A percentile compares a stretch with the other conserved stretches of the same genome.
Evolutionary conservation across 768 basidiomycete species (phyloP).

Genomic region (Hygrophoropsis aurantiaca): DNA sequence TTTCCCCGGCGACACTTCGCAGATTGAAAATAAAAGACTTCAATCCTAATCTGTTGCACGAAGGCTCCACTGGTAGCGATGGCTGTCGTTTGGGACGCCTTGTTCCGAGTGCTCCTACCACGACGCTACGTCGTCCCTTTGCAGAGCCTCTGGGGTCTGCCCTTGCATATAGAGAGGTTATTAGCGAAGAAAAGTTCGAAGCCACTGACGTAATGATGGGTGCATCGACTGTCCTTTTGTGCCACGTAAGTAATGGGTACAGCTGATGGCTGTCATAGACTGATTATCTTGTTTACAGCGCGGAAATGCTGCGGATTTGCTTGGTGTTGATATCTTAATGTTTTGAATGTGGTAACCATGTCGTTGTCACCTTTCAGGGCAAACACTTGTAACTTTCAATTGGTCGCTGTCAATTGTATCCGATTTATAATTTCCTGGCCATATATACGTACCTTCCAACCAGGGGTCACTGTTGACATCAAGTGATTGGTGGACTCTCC

Average conservation of each 20-base stretch:
- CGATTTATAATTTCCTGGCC: too few relatives aligned
- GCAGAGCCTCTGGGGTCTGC: slow-evolving; percentile 45
- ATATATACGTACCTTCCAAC: too few relatives aligned
- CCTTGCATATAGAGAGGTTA: slow-evolving; percentile 51
- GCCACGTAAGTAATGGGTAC: slow-evolving; percentile 35
- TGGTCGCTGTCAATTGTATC: too few relatives aligned
- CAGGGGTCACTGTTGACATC: too few relatives aligned
- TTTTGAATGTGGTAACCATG: too few relatives aligned
- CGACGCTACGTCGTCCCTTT: slow-evolving; percentile 41
- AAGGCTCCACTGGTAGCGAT: slow-evolving; percentile 3
- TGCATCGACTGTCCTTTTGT: slow-evolving; percentile 46
- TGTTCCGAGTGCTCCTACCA: too few relatives aligned
- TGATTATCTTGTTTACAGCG: slow-evolving; percentile 29
- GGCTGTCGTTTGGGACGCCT: slow-evolving; percentile 24
- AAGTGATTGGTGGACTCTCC: too few relatives aligned
- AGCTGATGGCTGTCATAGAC: not conserved
- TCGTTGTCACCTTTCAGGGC: too few relatives aligned
- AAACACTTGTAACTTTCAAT: too few relatives aligned
- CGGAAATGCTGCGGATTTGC: slow-evolving; percentile 34
- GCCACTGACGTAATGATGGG: slow-evolving; percentile 62
- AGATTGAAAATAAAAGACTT: slow-evolving; percentile 37
- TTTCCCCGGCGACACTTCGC: slow-evolving; percentile 3
- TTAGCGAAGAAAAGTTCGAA: slow-evolving; percentile 47
- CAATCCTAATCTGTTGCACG: slow-evolving; percentile 24
- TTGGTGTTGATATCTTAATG: slow-evolving; percentile 44